Percentiles rank a stretch among this genome's conserved stretches.
These are phyloP conservation scores for Anthostomella pinea DNA, from an alignment of 2,329 filamentous ascomycete species.

Conservation along the genomic window DNA sequence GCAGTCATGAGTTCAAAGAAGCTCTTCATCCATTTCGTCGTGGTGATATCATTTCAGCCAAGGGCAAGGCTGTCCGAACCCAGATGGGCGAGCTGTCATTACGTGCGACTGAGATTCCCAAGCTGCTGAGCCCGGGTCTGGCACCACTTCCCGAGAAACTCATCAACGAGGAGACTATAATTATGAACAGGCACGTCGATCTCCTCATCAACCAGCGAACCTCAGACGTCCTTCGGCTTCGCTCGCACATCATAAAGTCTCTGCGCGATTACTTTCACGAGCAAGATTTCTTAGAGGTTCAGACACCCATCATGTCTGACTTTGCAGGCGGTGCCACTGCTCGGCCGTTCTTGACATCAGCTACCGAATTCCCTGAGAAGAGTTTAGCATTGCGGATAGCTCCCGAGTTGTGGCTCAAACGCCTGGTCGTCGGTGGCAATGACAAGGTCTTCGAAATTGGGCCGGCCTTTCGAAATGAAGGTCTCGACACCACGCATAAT, in stretches of 20 bases:
- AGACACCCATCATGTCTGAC: slow-evolving; percentile 82
- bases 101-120: slow-evolving; percentile 63
- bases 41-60: slow-evolving; percentile 70
- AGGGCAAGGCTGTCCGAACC: slow-evolving; percentile 68
- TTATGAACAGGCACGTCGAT: slow-evolving; percentile 79
- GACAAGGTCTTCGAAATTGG: slow-evolving; percentile 92
- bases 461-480: slow-evolving; percentile 89
- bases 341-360: slow-evolving; percentile 77
- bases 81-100: slow-evolving; percentile 74
- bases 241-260: slow-evolving; percentile 70
- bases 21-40: slow-evolving; percentile 67
- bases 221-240: slow-evolving; percentile 68
- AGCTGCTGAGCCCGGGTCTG: slow-evolving; percentile 72
- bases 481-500: slow-evolving; percentile 87
- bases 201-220: slow-evolving; percentile 72
- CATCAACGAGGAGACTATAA: slow-evolving; percentile 67
- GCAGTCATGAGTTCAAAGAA: slow-evolving; percentile 48
- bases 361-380: slow-evolving; percentile 71
- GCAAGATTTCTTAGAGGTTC: slow-evolving; percentile 77
- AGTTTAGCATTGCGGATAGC: slow-evolving; percentile 81
- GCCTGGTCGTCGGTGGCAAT: slow-evolving; percentile 83
- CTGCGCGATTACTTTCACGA: slow-evolving; percentile 72
- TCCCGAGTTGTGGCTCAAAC: slow-evolving; percentile 92
- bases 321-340: slow-evolving; percentile 85
- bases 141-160: slow-evolving; percentile 73